Percentiles rank a stretch among this genome's conserved stretches.
Conservation (phyloP, 2,329 filamentous ascomycete species). For the Leptographium flavum region DNA sequence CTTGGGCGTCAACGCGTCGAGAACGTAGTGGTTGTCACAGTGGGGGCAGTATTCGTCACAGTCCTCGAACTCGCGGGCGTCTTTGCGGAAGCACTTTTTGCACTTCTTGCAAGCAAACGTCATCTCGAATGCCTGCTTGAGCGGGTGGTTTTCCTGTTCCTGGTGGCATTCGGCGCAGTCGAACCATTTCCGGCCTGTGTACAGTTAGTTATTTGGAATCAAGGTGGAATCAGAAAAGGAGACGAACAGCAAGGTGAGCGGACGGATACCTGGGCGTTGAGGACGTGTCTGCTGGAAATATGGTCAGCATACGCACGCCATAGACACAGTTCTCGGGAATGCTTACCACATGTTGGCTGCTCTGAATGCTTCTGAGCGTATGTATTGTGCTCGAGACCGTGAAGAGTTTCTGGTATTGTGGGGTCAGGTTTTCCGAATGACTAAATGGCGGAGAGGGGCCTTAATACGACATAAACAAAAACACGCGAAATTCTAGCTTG, state of each 20-base stretch:
- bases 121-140: slow-evolving; percentile 75
- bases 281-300: slow-evolving; percentile 70
- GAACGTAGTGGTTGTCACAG: slow-evolving; percentile 96
- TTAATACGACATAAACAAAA: too few species aligned
- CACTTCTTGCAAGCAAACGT: slow-evolving; percentile 97
- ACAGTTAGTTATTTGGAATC: background rate
- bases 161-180: slow-evolving; percentile 92
- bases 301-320: background rate
- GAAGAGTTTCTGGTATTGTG: background rate
- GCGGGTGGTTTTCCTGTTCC: slow-evolving; percentile 63
- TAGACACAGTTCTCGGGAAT: background rate
- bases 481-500: too few species aligned
- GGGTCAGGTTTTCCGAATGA: too few species aligned
- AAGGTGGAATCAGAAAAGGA: background rate
- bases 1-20: slow-evolving; percentile 77
- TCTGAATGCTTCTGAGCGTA: background rate
- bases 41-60: slow-evolving; percentile 97
- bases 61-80: slow-evolving; percentile 83
- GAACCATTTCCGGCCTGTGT: slow-evolving; percentile 83
- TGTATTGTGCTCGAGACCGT: background rate
- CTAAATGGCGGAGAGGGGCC: too few species aligned
- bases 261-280: slow-evolving; percentile 95
- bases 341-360: slow-evolving; percentile 2
- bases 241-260: slow-evolving; percentile 83
- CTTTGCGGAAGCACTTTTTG: slow-evolving; percentile 94